These are phyloP conservation scores for Ampelomyces quisqualis DNA, from an alignment of 2,329 filamentous ascomycete species.

Conservation along the genomic window DNA sequence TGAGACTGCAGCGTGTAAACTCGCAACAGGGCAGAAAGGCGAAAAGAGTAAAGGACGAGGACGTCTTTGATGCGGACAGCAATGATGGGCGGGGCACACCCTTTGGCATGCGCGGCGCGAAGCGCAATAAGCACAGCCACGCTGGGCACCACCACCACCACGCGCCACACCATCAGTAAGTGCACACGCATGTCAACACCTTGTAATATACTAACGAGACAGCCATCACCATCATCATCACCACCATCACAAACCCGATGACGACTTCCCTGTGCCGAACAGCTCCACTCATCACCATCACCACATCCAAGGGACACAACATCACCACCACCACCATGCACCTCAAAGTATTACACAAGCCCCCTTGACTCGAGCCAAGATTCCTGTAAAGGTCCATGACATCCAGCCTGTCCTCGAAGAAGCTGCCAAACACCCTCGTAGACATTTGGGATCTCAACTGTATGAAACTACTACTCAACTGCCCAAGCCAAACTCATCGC, in stretches of 20 bases:
- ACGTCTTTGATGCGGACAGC: conserved; percentile 66
- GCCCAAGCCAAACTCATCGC: conserved; percentile 44
- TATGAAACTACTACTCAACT: conserved; percentile 68
- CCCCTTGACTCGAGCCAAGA: conserved; percentile 51
- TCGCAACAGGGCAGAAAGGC: conserved; percentile 42
- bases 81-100: conserved; percentile 64
- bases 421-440: conserved; percentile 68
- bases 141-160: conserved; percentile 63
- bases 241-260: conserved; percentile 56
- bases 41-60: conserved; percentile 75
- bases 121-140: conserved; percentile 55
- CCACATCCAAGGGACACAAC: conserved; percentile 42
- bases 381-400: conserved; percentile 63
- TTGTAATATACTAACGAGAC: conserved; percentile 22
- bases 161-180: conserved; percentile 53
- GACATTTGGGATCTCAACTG: conserved; percentile 80
- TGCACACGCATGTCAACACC: conserved; percentile 10
- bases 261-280: conserved; percentile 44
- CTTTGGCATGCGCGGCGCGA: conserved; percentile 64
- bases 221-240: conserved; percentile 60
- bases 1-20: conserved; percentile 37
- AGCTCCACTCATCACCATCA: conserved; percentile 41
- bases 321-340: conserved; percentile 39
- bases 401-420: conserved; percentile 64
- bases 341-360: conserved; percentile 27